These are phyloP conservation scores for Crithidia sp. DNA, from an alignment of 208 protist species.

Conservation along the genomic window DNA sequence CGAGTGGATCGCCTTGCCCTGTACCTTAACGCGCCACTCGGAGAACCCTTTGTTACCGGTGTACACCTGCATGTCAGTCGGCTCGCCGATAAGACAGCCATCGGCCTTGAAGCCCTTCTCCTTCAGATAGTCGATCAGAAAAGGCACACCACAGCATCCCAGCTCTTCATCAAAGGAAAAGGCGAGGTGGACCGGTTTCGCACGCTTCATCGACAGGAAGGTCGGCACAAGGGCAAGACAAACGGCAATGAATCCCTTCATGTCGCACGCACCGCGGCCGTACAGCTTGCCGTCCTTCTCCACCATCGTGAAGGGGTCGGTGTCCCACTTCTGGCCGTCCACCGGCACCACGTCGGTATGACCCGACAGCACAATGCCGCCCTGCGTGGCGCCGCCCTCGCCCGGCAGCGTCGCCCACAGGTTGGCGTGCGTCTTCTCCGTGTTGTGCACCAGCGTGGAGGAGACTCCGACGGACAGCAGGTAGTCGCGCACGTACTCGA, in stretches of 20 bases:
- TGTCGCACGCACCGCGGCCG: slow-evolving; percentile 57
- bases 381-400: slow-evolving; percentile 36
- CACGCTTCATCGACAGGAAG: slow-evolving; percentile 44
- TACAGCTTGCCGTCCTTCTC: slow-evolving; percentile 58
- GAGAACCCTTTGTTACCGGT: slow-evolving; percentile 44
- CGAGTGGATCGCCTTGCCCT: slow-evolving; percentile 56
- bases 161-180: slow-evolving; percentile 61
- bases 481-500: slow-evolving; percentile 38
- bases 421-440: slow-evolving; percentile 46
- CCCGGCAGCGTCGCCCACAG: slow-evolving; percentile 57
- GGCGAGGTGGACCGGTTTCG: slow-evolving; percentile 57
- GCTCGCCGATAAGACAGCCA: slow-evolving; percentile 16
- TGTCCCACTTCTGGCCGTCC: slow-evolving; percentile 59
- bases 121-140: slow-evolving; percentile 41
- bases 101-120: slow-evolving; percentile 39
- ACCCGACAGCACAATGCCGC: slow-evolving; percentile 51
- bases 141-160: slow-evolving; percentile 36
- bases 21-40: slow-evolving; percentile 35
- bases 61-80: slow-evolving; percentile 24
- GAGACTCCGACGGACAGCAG: slow-evolving; percentile 26
- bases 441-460: slow-evolving; percentile 34
- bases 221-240: slow-evolving; percentile 41
- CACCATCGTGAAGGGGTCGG: slow-evolving; percentile 55
- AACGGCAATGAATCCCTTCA: slow-evolving; percentile 68
- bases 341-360: slow-evolving; percentile 62